A percentile compares a stretch with the other conserved stretches of the same genome.
These are phyloP conservation scores for Suillus weaverae DNA, from an alignment of 768 basidiomycete genomes.

Conservation along the genomic window DNA sequence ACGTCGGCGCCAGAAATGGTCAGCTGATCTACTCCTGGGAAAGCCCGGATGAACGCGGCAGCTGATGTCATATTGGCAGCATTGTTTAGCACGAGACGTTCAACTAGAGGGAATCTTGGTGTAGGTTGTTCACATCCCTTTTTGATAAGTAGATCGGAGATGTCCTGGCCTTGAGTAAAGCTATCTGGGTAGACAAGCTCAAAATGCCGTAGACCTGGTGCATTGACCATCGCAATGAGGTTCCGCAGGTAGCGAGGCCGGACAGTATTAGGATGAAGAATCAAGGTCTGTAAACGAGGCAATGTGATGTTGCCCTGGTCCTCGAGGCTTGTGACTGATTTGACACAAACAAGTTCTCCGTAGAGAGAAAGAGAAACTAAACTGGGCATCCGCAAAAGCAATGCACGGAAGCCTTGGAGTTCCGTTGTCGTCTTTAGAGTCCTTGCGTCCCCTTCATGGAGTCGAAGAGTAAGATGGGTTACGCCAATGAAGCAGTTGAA, in stretches of 20 bases:
- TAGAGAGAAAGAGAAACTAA: conserved; percentile 27
- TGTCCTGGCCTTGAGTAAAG: conserved; percentile 26
- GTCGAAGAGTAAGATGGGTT: conserved; percentile 27
- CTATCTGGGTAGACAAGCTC: conserved; percentile 35
- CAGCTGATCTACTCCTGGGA: conserved; percentile 20
- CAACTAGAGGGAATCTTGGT: conserved; percentile 28
- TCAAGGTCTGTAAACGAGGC: conserved; percentile 29
- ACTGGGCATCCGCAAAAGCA: conserved; percentile 24
- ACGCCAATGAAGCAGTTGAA: conserved; percentile 21
- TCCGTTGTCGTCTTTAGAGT: conserved; percentile 31
- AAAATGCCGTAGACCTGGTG: conserved; percentile 31
- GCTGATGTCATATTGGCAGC: conserved; percentile 24
- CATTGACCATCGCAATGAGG: conserved; percentile 27
- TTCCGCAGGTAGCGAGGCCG: conserved; percentile 34
- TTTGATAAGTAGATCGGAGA: conserved; percentile 26
- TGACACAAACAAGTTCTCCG: conserved; percentile 31
- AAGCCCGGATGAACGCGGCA: conserved; percentile 27
- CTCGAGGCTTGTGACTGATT: conserved; percentile 11
- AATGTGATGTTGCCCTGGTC: conserved; percentile 17
- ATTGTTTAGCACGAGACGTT: conserved; percentile 28
- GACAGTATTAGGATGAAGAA: conserved; percentile 29
- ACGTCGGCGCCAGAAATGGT: conserved; percentile 29
- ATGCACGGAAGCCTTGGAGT: conserved; percentile 24
- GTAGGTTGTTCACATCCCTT: neutral
- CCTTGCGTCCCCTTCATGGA: conserved; percentile 28